Evolutionary conservation across 2,329 filamentous ascomycete species (phyloP).

Genomic region (Claviceps arundinis): DNA sequence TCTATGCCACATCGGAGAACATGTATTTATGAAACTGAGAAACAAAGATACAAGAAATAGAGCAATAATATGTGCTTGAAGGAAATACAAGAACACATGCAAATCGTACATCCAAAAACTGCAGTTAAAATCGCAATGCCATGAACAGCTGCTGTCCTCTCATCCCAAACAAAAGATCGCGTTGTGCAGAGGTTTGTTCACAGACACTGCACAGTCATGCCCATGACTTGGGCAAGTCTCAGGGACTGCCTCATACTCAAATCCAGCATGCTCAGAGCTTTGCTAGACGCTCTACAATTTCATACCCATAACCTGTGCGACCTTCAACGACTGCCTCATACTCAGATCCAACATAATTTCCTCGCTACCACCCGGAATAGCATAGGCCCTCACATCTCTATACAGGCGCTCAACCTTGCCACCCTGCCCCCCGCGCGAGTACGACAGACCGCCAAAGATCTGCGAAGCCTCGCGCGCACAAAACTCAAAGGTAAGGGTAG

Average conservation of each 20-base stretch:
- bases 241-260: no score
- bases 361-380: conserved; percentile 88
- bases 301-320: conserved; percentile 88
- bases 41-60: no score
- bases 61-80: no score
- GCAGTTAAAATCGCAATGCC: no score
- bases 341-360: conserved; percentile 98
- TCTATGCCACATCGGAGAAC: no score
- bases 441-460: conserved; percentile 91
- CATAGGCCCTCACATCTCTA: conserved; percentile 88
- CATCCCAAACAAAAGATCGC: no score
- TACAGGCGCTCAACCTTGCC: conserved; percentile 92
- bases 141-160: no score
- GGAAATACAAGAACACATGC: no score
- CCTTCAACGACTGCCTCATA: conserved; percentile 78
- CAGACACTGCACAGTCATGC: background rate
- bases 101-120: no score
- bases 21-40: no score
- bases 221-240: background rate
- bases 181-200: no score
- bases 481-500: conserved; percentile 91
- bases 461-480: conserved; percentile 92
- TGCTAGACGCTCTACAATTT: conserved; percentile 52
- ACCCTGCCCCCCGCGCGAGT: conserved; percentile 86
- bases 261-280: no score